Base-by-base conservation (phyloP, 2,329 filamentous ascomycete species). In the Exophiala mesophila region DNA sequence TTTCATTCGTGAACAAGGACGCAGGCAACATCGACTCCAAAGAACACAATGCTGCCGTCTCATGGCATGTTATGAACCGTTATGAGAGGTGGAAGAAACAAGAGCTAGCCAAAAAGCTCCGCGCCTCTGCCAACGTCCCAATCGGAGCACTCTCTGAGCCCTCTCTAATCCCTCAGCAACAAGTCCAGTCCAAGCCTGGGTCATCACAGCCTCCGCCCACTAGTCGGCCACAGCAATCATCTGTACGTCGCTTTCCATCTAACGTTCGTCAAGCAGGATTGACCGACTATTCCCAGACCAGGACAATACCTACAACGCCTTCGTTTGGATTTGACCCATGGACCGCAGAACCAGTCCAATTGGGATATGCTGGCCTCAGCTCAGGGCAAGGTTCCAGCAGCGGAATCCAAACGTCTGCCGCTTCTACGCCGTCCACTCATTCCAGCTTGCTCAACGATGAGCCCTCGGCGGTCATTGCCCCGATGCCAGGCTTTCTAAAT, bases 1-100 rank as follows among this genome's bases (percentile, higher is more conserved):
- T 53, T 36, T 55, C 52, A 20, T 55, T 55, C 39, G 52, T 55
- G 32, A 55, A 55, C 38, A 55, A 55, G 44, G 52, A 55, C 42
- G 52, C 52, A n/a, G 50, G 49, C 36, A 55, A 55, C 30, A 55
- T 55, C 21, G 50, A 48, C 15, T 55, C 52, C 16, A 55, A 55
- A 36, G 52, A 55, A 16, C 52, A 55, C 36, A 53, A 48, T 43
- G 52, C 52, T 13, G 52, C 50, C 17, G 52, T 55, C 1, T 53
- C 49, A 9, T 55, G 49, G 49, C 52, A 55, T 42, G 52, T 55
- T 13, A 52, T 55, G 52, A 55, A 55, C 33, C 50, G 52, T 9
- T 55, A 55, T 17, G 52, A 55, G 39, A 42, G 45, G 33, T 55
- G 49, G 49, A 55, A 55, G 40, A 55, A 49, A 29, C 52, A 55